Evolutionary conservation across 1,139 yeast genomes (phyloP), one percentile per base, ranked within the genome.

Genomic region (Tardiomyces blankii): DNA sequence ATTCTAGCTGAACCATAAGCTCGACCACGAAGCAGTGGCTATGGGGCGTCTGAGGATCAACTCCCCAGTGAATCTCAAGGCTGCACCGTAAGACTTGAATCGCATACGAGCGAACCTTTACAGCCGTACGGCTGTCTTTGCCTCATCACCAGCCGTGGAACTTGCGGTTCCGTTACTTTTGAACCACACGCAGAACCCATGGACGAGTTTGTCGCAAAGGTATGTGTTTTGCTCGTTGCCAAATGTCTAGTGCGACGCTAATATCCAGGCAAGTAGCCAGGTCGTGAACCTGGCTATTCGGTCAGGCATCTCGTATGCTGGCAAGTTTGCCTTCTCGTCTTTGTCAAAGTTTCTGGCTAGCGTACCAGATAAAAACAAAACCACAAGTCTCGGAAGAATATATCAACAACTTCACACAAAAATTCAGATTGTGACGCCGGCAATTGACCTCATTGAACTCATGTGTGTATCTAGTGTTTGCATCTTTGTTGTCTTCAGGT

Each of bases 221-320:
- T 44, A 39, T 40, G 50, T 35, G 38, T 6, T 16, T n/a, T n/a
- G n/a, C 4, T 2, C n/a, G n/a, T n/a, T n/a, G n/a, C n/a, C n/a
- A n/a, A n/a, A n/a, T n/a, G n/a, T n/a, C n/a, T n/a, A n/a, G n/a
- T n/a, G n/a, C n/a, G n/a, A n/a, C n/a, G 25, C 25, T 21, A 21
- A 21, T 7, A 4, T 4, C 9, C 28, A 78, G 64, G 93, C 93
- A 3, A 82, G 89, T 30, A 78, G 77, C 47, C 91, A 84, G 54
- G 87, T 87, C 1, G 86, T 84, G 9, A 76, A 88, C 2, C 82
- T 84, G 65, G 94, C 93, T 11, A 79, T 84, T 39, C 68, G 84
- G 48, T 82, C 91, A 1, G 88, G 93, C 0, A 77, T 84, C 23
- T 78, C 88, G 0, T 57, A 83, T 32, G 94, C 93, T 0, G 78